A percentile compares a stretch with the other conserved stretches of the same genome.
Conservation (phyloP, 225 moss, liverwort and hornwort genomes). For the Antitrichia curtipendula region DNA sequence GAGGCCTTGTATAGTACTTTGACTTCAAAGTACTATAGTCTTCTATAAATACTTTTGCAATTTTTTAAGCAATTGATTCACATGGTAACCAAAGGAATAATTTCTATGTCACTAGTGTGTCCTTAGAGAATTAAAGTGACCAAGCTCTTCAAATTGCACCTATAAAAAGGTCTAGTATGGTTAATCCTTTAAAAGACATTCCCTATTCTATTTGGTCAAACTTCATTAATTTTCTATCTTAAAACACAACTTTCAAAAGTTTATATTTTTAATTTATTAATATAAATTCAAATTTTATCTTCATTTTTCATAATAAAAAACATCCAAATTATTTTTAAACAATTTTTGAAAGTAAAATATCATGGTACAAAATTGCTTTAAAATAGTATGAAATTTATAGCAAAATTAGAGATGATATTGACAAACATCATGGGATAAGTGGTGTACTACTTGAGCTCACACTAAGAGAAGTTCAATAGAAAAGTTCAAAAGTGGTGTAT, state of each 20-base stretch:
- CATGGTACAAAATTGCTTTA: no score
- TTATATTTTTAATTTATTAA: background rate
- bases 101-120: no score
- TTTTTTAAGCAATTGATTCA: no score
- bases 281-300: background rate
- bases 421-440: rapidly evolving
- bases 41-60: no score
- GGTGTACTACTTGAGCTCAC: background rate
- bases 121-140: no score
- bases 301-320: background rate
- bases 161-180: rapidly evolving
- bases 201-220: no score
- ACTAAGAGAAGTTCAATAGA: background rate
- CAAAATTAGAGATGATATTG: background rate
- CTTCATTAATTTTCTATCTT: no score
- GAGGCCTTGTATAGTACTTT: no score
- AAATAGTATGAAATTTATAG: background rate
- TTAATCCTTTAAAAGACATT: background rate
- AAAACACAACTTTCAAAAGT: background rate
- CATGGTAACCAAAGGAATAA: no score
- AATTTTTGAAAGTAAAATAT: no score
- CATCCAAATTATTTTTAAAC: background rate
- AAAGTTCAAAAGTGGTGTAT: background rate
- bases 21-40: no score
- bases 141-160: rapidly evolving